A percentile compares a stretch with the other conserved stretches of the same genome.
Conservation (phyloP, 2,329 filamentous ascomycete genomes). For the Stemphylium vesicarium region DNA sequence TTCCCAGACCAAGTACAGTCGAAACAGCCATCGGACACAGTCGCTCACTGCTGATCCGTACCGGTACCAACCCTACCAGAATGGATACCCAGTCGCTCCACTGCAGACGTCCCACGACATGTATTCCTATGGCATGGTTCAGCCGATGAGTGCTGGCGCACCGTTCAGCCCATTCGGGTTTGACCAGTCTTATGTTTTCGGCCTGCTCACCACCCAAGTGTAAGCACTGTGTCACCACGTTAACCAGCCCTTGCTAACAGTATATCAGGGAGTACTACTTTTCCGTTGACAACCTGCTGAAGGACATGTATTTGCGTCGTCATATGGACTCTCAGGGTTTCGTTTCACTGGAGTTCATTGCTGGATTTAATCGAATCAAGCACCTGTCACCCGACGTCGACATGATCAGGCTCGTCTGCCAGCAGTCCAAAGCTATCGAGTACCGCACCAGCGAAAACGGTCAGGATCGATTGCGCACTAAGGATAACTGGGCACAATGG, state of each 20-base stretch:
- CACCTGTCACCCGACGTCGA: conserved; percentile 74
- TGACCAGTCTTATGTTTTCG: conserved; percentile 62
- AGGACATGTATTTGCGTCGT: conserved; percentile 84
- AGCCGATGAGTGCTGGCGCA: conserved; percentile 61
- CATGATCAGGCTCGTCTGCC: conserved; percentile 75
- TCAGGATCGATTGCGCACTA: conserved; percentile 76
- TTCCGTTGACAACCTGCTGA: conserved; percentile 92
- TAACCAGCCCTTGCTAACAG: conserved; percentile 33
- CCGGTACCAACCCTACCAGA: conserved; percentile 45
- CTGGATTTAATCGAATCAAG: conserved; percentile 85
- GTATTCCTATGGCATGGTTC: conserved; percentile 64
- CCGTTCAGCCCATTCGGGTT: conserved; percentile 63
- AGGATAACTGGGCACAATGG: conserved; percentile 80
- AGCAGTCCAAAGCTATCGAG: conserved; percentile 75
- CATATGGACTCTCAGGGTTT: conserved; percentile 97
- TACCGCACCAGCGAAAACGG: conserved; percentile 77
- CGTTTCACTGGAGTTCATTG: conserved; percentile 78
- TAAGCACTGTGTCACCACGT: conserved; percentile 42
- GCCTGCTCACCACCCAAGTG: conserved; percentile 67
- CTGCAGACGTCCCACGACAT: conserved; percentile 58
- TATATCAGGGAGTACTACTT: conserved; percentile 88
- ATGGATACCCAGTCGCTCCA: conserved; percentile 49
- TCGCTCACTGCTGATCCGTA: conserved; percentile 66
- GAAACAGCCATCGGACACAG: conserved; percentile 63
- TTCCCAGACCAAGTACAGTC: conserved; percentile 54